Evolutionary conservation across 1,284 basidiomycete species (phyloP).

Genomic region (Mycosarcoma mackinlayi): DNA sequence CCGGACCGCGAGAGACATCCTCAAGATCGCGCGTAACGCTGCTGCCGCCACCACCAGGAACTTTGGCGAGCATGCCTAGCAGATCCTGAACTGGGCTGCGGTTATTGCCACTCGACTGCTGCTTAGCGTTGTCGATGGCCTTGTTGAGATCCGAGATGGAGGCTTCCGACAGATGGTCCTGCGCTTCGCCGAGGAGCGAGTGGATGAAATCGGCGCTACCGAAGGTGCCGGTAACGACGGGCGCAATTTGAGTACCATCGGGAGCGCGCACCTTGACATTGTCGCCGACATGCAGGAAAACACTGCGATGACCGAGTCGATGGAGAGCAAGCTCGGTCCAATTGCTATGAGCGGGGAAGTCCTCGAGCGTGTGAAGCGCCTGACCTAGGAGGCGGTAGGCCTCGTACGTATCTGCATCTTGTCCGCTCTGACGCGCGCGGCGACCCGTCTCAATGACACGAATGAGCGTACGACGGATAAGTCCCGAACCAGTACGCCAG

Average conservation of each 20-base stretch:
- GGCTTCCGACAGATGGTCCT: conserved; percentile 75
- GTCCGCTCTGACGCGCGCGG: conserved; percentile 73
- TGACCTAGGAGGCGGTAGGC: conserved; percentile 63
- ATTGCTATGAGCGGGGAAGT: conserved; percentile 83
- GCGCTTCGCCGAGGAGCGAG: conserved; percentile 72
- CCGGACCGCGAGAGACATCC: conserved; percentile 54
- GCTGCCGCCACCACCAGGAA: conserved; percentile 63
- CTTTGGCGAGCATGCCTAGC: conserved; percentile 71
- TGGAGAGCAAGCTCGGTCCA: conserved; percentile 73
- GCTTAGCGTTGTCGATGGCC: conserved; percentile 74
- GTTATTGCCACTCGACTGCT: conserved; percentile 60
- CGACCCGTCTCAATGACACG: conserved; percentile 75
- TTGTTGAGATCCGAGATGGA: conserved; percentile 89
- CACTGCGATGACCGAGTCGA: conserved; percentile 78
- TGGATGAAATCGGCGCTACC: conserved; percentile 81
- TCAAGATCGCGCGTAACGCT: conserved; percentile 57
- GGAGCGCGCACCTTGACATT: conserved; percentile 80
- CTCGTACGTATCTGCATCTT: conserved; percentile 79
- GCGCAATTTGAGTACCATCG: conserved; percentile 80
- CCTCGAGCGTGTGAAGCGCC: conserved; percentile 81
- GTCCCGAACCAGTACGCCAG: conserved; percentile 89
- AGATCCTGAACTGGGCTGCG: conserved; percentile 58
- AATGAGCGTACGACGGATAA: conserved; percentile 82
- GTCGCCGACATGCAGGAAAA: conserved; percentile 91
- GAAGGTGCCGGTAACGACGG: conserved; percentile 88